phyloP scores from a whole-genome alignment of 768 basidiomycete species.

The Russula abietina region DNA sequence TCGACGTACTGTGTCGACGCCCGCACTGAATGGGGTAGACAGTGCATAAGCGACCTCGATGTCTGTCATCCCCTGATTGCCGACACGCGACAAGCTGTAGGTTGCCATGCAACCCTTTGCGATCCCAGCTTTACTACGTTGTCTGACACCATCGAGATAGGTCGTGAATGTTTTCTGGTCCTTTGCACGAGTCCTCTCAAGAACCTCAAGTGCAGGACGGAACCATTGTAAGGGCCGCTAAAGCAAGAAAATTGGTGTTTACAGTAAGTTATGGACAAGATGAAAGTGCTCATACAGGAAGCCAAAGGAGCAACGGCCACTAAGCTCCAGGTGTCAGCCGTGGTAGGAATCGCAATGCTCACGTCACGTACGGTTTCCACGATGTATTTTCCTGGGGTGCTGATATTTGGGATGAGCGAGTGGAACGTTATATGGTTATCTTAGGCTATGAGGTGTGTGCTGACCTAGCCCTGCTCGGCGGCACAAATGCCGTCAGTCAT shows the following conservation, averaged over 20 bases:
- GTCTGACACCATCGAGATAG: constrained; percentile 4
- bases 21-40: constrained; percentile 15
- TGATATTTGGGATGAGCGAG: background rate
- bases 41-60: constrained; percentile 12
- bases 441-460: background rate
- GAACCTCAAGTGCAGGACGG: background rate
- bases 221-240: constrained; percentile 20
- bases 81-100: constrained; percentile 1
- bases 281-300: constrained; percentile 9
- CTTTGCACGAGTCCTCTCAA: background rate
- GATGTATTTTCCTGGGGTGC: constrained; percentile 7
- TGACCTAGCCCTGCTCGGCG: background rate
- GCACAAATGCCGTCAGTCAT: background rate
- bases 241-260: background rate
- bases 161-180: background rate
- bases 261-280: background rate
- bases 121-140: background rate
- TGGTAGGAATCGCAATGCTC: background rate
- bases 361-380: constrained; percentile 6
- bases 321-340: background rate
- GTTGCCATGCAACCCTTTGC: constrained; percentile 15
- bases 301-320: constrained; percentile 15
- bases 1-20: constrained; percentile 15
- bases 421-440: background rate
- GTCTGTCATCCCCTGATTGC: constrained; percentile 5